Evolutionary conservation across 2,329 filamentous ascomycete genomes (phyloP).

Genomic region (Alternaria viburni): DNA sequence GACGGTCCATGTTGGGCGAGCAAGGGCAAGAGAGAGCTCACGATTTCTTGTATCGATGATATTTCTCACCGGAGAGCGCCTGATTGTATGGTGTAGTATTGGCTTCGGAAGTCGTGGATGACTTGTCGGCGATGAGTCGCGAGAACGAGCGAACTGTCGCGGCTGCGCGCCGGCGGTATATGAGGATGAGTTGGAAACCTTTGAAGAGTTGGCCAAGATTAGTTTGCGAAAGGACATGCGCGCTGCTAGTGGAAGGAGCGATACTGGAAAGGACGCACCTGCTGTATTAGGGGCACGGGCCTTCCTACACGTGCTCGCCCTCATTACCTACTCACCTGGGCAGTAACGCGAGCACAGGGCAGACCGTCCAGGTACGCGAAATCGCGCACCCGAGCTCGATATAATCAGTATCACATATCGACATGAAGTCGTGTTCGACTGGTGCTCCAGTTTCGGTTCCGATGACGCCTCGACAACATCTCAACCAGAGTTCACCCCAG

Average conservation of each 20-base stretch:
- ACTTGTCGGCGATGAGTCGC: neutral
- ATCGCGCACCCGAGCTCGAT: no score
- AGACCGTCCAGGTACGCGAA: no score
- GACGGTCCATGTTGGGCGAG: neutral
- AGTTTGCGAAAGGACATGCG: neutral
- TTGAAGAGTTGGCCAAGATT: neutral
- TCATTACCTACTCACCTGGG: no score
- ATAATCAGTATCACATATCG: no score
- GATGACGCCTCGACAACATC: neutral
- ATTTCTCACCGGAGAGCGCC: neutral
- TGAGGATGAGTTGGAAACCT: neutral
- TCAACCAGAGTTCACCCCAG: neutral
- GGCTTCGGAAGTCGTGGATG: neutral
- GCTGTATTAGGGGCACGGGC: neutral
- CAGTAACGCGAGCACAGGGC: no score
- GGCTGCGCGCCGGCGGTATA: neutral
- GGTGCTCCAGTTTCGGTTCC: neutral
- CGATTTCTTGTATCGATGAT: neutral
- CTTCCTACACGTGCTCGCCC: neutral
- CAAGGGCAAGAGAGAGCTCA: accelerated
- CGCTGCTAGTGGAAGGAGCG: neutral
- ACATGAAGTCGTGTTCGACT: neutral
- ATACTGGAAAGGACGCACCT: neutral
- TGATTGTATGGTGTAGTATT: neutral
- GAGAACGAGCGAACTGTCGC: neutral